Evolutionary conservation across 768 basidiomycete species (phyloP), one percentile per base, ranked within the genome.

Genomic region (Calocera cornea): DNA sequence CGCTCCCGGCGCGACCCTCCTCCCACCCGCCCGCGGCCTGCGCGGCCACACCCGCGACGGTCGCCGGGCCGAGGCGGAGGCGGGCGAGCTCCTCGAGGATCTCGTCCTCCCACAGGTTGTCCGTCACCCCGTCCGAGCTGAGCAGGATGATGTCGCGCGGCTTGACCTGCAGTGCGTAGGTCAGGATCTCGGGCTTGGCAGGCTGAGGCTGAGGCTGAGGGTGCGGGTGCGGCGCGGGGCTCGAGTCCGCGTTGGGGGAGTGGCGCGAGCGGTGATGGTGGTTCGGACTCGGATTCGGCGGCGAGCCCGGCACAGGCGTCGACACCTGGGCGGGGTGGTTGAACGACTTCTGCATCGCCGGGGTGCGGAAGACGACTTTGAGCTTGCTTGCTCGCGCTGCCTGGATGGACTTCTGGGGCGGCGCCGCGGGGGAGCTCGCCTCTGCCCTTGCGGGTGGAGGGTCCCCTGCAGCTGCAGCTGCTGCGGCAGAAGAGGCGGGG

Each of bases 71-170:
- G 41, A 40, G 10, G 64, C 64, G 40, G 31, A 89, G 86, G 40
- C 86, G 79, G 17, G 81, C 76, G 27, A 90, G 86, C 74, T 92
- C 92, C 69, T 94, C 92, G 17, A 93, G 76, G 19, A 94, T 84
- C 68, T 94, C 91, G 72, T 87, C 86, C 71, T 92, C 90, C 88
- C 92, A 93, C 27, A 93, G 78, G 72, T 94, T 94, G 75, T 94
- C 92, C 69, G 86, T 85, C 64, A 94, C 78, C 1, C 91, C 91
- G 72, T 94, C 92, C 22, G 83, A 85, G 0, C 89, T 87, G 41
- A 94, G 83, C 69, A 94, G 87, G 66, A 93, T 82, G 65, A 92
- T 87, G 68, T 90, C 89, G 67, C 88, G 83, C 24, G 82, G 80
- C 69, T 80, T 79, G 1, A 90, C 88, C 27, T 87, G 88, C 0